Conservation (phyloP, 164 flowering plant genomes). For the Annona squamosa region DNA sequence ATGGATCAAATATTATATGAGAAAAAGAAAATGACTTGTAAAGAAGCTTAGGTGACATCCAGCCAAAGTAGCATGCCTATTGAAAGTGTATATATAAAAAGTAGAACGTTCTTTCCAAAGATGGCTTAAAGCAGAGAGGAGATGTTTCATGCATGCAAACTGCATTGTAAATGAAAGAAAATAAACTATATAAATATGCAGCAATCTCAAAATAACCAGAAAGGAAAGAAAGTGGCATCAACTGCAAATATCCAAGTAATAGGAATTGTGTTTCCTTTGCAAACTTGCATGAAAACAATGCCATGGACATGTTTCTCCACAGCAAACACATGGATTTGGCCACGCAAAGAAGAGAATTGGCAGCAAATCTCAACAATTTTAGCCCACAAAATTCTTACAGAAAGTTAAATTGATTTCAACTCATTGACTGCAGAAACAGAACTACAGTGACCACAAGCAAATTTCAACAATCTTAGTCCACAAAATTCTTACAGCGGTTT, state of each 20-base stretch:
- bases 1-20: constrained; percentile 1
- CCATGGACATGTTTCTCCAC: too few species aligned
- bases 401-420: too few species aligned
- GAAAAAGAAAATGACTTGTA: neutral
- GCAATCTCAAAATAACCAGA: neutral
- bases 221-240: neutral
- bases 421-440: too few species aligned
- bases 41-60: neutral
- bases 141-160: neutral
- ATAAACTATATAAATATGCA: neutral
- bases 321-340: too few species aligned
- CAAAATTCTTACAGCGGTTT: too few species aligned
- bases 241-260: neutral
- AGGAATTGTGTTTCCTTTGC: neutral
- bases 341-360: too few species aligned
- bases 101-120: neutral
- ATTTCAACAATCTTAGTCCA: too few species aligned
- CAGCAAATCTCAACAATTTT: too few species aligned
- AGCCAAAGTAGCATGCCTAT: neutral
- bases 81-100: constrained; percentile 8
- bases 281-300: neutral
- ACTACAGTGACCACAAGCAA: too few species aligned
- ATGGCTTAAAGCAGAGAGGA: neutral
- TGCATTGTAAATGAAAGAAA: neutral
- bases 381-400: too few species aligned